Percentiles rank a stretch among this genome's conserved stretches.
Evolutionary conservation across 495 filamentous ascomycete genomes (phyloP).

Genomic region (Cercophora sp.): DNA sequence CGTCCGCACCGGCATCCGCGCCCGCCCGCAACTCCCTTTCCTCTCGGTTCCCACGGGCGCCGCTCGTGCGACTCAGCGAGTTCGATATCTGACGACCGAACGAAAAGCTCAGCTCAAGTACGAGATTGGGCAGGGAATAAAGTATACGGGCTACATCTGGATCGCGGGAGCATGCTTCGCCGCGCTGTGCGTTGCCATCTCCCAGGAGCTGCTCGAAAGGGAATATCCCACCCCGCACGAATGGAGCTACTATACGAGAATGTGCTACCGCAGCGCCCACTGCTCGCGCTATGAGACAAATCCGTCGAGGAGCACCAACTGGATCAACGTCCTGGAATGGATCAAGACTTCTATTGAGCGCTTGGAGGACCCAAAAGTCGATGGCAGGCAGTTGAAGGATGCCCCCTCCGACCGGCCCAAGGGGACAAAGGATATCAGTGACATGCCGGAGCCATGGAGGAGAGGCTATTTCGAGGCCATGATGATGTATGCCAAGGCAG

Average conservation of each 20-base stretch:
- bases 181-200: conserved; percentile 53
- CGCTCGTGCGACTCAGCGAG: conserved; percentile 47
- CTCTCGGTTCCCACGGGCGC: conserved; percentile 51
- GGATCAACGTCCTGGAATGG: conserved; percentile 55
- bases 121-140: conserved; percentile 56
- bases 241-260: conserved; percentile 63
- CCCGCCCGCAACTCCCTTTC: conserved; percentile 77
- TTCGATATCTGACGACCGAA: conserved; percentile 74
- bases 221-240: conserved; percentile 70
- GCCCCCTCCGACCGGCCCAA: conserved; percentile 23
- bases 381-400: conserved; percentile 61
- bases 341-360: conserved; percentile 52
- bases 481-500: conserved; percentile 68
- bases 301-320: conserved; percentile 53
- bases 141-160: conserved; percentile 57
- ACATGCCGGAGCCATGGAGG: conserved; percentile 75
- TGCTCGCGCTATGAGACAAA: conserved; percentile 53
- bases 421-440: conserved; percentile 57
- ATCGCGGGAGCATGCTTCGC: conserved; percentile 49
- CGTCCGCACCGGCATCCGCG: conserved; percentile 14
- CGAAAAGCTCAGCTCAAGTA: conserved; percentile 62
- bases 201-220: conserved; percentile 68
- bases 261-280: conserved; percentile 56
- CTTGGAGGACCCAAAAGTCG: conserved; percentile 59
- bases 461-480: conserved; percentile 76